Conservation (phyloP, 371 early-diverging fungal genomes). For the Circinella umbellata region DNA sequence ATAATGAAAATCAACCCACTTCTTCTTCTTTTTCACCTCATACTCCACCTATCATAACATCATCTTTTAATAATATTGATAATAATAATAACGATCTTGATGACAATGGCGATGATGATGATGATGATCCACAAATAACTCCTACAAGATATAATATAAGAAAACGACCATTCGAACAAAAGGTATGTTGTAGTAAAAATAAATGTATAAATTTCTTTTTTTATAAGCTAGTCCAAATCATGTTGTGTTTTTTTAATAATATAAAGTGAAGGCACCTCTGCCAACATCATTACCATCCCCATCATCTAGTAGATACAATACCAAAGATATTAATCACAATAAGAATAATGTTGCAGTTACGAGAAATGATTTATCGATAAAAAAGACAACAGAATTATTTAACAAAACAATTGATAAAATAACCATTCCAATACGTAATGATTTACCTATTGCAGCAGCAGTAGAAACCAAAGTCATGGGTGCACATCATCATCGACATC, state of each 20-base stretch:
- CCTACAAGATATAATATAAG: background rate
- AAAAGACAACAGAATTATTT: background rate
- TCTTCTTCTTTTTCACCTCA: no score
- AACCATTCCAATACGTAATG: slow-evolving; percentile 1
- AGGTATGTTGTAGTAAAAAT: background rate
- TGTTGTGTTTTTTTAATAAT: slow-evolving; percentile 5
- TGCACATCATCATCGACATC: slow-evolving; percentile 7
- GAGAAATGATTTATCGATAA: no score
- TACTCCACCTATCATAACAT: background rate
- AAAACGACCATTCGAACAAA: background rate
- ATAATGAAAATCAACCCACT: background rate
- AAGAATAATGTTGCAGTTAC: no score
- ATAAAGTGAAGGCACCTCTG: background rate
- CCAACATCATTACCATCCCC: background rate
- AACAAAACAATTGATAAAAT: background rate
- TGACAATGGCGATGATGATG: background rate
- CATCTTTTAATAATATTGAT: background rate
- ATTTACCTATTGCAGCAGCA: slow-evolving; percentile 5
- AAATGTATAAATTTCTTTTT: background rate
- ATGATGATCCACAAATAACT: background rate
- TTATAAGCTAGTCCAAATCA: no score
- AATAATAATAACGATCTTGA: background rate
- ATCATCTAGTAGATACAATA: background rate
- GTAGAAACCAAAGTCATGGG: slow-evolving; percentile 1
- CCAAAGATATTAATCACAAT: no score